Conservation (phyloP, 148 eudicot species). For the Vaccinium macrocarpon region DNA sequence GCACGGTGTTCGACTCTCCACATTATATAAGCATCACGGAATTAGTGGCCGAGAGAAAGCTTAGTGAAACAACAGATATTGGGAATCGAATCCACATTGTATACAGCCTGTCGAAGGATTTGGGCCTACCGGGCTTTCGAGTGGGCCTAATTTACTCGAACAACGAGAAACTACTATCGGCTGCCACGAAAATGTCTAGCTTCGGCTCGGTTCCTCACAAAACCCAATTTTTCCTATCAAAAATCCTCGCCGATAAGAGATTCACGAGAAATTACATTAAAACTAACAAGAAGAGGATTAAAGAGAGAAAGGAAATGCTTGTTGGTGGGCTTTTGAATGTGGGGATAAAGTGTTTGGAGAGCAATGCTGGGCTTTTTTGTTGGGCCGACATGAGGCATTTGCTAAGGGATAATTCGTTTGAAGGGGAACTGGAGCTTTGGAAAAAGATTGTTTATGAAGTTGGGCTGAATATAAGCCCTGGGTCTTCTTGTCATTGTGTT, state of each 20-base stretch:
- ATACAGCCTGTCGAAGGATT: slow-evolving; percentile 56
- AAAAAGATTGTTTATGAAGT: slow-evolving; percentile 44
- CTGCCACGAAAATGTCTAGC: slow-evolving; percentile 73
- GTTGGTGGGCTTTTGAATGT: slow-evolving; percentile 32
- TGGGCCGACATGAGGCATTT: slow-evolving; percentile 71
- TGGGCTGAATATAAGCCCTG: slow-evolving; percentile 58
- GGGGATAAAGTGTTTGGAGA: slow-evolving; percentile 43
- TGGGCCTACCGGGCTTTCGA: slow-evolving; percentile 70
- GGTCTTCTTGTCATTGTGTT: slow-evolving; percentile 54
- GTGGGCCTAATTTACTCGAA: slow-evolving; percentile 53
- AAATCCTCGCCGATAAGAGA: slow-evolving; percentile 41
- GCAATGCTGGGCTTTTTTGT: slow-evolving; percentile 54
- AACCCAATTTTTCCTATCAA: slow-evolving; percentile 52
- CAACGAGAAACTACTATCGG: slow-evolving; percentile 34
- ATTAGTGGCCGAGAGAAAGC: slow-evolving; percentile 20
- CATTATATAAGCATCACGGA: slow-evolving; percentile 46
- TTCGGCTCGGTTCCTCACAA: slow-evolving; percentile 61
- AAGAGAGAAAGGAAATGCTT: slow-evolving; percentile 38
- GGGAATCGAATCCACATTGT: slow-evolving; percentile 49
- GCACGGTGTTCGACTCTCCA: slow-evolving; percentile 50
- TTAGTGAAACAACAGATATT: slow-evolving; percentile 9
- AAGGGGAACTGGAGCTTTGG: slow-evolving; percentile 62
- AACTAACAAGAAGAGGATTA: slow-evolving; percentile 41
- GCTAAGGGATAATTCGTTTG: slow-evolving; percentile 37
- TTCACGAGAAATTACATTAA: slow-evolving; percentile 35